Evolutionary conservation across 2,329 filamentous ascomycete genomes (phyloP), one percentile per base, ranked within the genome.

Genomic region (Pestalotiopsis sp.): DNA sequence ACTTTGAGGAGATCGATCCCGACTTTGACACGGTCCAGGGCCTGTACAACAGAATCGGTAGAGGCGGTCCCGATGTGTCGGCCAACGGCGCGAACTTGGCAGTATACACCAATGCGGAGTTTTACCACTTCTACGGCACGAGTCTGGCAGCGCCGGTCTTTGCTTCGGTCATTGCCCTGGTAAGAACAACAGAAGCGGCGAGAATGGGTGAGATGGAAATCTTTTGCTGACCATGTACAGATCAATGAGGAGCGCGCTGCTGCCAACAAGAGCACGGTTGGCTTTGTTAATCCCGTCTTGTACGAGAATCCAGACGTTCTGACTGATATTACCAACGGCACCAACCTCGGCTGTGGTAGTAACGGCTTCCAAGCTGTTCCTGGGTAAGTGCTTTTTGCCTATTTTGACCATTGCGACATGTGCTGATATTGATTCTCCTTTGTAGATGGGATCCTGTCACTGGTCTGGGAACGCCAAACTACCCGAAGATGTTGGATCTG

Each of bases 141-240:
- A 85, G 61, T 9, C 86, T 86, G 36, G 84, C 88, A 0, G 76
- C 85, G 0, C 90, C 90, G 0, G 78, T 86, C 0, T 85, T 87
- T 6, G 84, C 87, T 0, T 86, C 81, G 12, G 80, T 91, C 65
- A 81, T 91, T 38, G 79, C 85, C 0, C 81, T 91, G 4, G 78
- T 91, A 67, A 25, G 57, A 4, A 6, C 23, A 59, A 20, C 23
- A 27, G 25, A 20, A 31, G 12, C 13, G 58, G 13, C 27, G 20
- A 17, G 14, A 9, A 38, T 36, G 11, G 3, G 45, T 7, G 7
- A 4, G 45, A 52, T 9, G 17, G 11, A 9, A 52, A 52, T n/a
- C 12, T 38, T 39, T 39, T 25, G 7, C 27, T 62, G 36, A 62
- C 36, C 23, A 41, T 20, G 12, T 11, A 67, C 23, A 67, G 62